These are phyloP conservation scores for Pelargonium hybrid DNA, from an alignment of 441 rosid genomes.

Conservation along the genomic window DNA sequence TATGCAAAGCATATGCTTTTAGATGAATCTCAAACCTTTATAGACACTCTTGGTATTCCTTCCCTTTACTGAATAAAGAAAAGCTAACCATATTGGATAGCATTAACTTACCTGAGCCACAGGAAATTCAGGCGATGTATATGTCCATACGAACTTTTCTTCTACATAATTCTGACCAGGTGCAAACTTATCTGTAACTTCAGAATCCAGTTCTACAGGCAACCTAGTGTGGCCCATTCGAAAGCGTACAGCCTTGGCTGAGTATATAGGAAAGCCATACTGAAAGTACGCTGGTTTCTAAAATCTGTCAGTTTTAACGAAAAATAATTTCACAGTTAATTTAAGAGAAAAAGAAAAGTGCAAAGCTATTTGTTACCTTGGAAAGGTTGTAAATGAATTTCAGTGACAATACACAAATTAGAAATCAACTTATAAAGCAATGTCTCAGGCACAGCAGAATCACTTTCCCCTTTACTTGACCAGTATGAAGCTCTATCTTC, in stretches of 20 bases:
- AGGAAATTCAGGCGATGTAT: slow-evolving; percentile 29
- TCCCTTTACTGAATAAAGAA: neutral
- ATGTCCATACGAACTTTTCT: slow-evolving; percentile 24
- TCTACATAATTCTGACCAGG: slow-evolving; percentile 13
- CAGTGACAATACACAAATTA: slow-evolving; percentile 25
- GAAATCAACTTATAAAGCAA: slow-evolving; percentile 25
- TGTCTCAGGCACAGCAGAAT: slow-evolving; percentile 24
- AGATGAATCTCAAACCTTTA: neutral
- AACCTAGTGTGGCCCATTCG: slow-evolving; percentile 23
- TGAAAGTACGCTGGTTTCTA: slow-evolving; percentile 26
- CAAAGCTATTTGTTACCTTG: slow-evolving; percentile 18
- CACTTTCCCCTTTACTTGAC: slow-evolving; percentile 30
- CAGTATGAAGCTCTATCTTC: slow-evolving; percentile 26
- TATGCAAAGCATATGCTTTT: neutral
- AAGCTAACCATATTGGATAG: neutral
- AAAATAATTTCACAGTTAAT: neutral
- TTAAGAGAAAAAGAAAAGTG: slow-evolving; percentile 1
- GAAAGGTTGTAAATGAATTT: slow-evolving; percentile 29
- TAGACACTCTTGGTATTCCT: neutral
- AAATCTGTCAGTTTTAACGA: slow-evolving; percentile 14
- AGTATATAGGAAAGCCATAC: slow-evolving; percentile 27
- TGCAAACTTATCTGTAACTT: neutral
- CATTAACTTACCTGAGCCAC: slow-evolving; percentile 25
- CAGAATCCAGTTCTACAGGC: slow-evolving; percentile 2
- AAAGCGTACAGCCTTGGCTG: slow-evolving; percentile 26